Evolutionary conservation across 139 green algal species (phyloP).

Genomic region (Eudorina sp.): DNA sequence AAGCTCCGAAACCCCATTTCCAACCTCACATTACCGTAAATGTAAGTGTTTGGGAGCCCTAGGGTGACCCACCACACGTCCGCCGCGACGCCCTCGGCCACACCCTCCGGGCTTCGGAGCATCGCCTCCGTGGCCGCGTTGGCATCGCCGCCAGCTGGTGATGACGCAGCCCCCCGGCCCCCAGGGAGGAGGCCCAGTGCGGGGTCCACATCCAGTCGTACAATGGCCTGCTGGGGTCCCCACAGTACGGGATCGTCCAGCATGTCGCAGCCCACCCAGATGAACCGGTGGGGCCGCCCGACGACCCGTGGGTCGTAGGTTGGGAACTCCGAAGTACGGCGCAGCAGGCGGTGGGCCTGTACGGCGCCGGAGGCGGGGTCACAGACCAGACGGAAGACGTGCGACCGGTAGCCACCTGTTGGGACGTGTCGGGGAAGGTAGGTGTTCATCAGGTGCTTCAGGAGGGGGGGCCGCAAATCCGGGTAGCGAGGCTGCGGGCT

Average conservation of each 20-base stretch:
- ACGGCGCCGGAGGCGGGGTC: conserved; percentile 49
- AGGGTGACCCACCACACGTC: conserved; percentile 49
- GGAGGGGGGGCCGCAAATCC: too few relatives aligned
- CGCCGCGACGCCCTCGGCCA: neutral
- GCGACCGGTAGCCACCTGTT: conserved; percentile 46
- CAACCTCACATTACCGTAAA: too few relatives aligned
- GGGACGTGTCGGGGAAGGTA: too few relatives aligned
- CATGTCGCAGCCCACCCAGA: conserved; percentile 64
- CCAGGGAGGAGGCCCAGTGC: neutral
- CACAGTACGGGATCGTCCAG: conserved; percentile 60
- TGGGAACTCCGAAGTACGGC: conserved; percentile 73
- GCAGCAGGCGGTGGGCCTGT: conserved; percentile 36
- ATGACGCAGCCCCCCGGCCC: too few relatives aligned
- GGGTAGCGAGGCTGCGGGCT: too few relatives aligned
- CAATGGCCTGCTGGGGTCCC: conserved; percentile 23
- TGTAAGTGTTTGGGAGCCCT: too few relatives aligned
- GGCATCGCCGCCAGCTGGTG: neutral
- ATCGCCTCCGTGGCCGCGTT: neutral
- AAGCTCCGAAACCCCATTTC: too few relatives aligned
- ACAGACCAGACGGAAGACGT: conserved; percentile 65
- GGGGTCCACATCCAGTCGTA: neutral
- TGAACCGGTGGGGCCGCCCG: conserved; percentile 49
- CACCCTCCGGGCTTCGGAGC: neutral
- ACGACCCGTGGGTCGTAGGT: conserved; percentile 42
- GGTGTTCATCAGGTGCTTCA: too few relatives aligned